Evolutionary conservation across 179 eudicot species (phyloP).

Genomic region (Monotropa hypopitys): DNA sequence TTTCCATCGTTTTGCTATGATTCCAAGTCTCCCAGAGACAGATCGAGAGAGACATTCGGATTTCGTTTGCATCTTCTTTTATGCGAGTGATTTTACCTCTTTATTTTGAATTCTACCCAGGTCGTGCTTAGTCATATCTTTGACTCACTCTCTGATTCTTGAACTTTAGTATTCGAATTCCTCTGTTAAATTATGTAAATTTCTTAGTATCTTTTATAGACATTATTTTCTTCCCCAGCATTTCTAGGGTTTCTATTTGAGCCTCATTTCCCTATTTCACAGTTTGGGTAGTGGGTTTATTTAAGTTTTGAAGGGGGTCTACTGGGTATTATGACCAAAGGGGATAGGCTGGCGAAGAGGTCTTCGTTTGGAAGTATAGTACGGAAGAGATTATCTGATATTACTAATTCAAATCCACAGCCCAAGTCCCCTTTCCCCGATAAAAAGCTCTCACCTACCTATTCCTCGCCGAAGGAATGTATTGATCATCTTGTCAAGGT

Average conservation of each 20-base stretch:
- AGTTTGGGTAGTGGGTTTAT: background rate
- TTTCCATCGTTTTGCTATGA: background rate
- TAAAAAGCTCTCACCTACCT: constrained; percentile 13
- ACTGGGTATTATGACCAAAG: constrained; percentile 20
- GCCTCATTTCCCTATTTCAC: constrained; percentile 1
- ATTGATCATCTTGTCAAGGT: constrained; percentile 42
- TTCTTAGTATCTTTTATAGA: background rate
- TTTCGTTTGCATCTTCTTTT: background rate
- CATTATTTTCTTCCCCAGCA: background rate
- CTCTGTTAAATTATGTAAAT: background rate
- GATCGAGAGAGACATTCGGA: background rate
- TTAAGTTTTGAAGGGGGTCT: background rate
- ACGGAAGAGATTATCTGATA: constrained; percentile 49
- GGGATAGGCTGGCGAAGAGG: constrained; percentile 34
- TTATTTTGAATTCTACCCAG: background rate
- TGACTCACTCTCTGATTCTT: background rate
- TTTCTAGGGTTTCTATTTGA: background rate
- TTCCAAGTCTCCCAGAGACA: constrained; percentile 2
- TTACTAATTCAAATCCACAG: constrained; percentile 41
- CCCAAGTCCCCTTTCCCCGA: constrained; percentile 26
- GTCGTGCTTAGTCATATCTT: background rate
- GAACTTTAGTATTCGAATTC: background rate
- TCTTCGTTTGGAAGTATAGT: constrained; percentile 39
- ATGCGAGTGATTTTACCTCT: background rate
- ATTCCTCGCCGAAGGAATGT: constrained; percentile 21